Conservation (phyloP, 352 stramenopile genomes). For the Phytophthora sp. region DNA sequence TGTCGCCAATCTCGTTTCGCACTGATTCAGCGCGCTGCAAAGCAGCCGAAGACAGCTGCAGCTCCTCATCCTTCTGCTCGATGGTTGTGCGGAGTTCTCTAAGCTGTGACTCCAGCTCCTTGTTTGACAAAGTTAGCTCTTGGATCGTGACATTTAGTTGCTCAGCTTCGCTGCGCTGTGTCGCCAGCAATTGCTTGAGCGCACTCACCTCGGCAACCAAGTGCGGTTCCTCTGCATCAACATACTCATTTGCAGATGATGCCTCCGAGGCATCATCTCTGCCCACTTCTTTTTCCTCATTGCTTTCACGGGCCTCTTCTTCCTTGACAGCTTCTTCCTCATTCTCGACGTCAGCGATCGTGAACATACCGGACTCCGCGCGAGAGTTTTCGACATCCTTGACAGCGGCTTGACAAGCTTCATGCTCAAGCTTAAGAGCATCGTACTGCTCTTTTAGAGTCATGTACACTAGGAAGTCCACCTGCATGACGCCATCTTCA, state of each 20-base stretch:
- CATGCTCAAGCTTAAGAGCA: conserved; percentile 50
- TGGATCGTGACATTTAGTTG: conserved; percentile 26
- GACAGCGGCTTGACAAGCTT: conserved; percentile 20
- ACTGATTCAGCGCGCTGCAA: conserved; percentile 22
- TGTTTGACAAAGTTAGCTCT: conserved; percentile 27
- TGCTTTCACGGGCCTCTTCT: background rate
- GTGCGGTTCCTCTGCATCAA: conserved; percentile 62
- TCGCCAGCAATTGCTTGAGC: conserved; percentile 41
- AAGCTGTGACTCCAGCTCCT: conserved; percentile 27
- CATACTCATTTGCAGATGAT: conserved; percentile 62
- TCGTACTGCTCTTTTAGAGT: conserved; percentile 60
- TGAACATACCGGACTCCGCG: conserved; percentile 12
- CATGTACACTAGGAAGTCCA: conserved; percentile 63
- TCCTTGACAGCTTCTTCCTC: conserved; percentile 25
- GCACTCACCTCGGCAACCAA: conserved; percentile 57
- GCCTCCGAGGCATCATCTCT: conserved; percentile 49
- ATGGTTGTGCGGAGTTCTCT: conserved; percentile 21
- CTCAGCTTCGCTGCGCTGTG: conserved; percentile 24
- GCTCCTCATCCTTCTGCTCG: conserved; percentile 27
- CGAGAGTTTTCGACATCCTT: conserved; percentile 6
- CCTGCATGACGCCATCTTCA: conserved; percentile 48
- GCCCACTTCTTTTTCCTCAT: conserved; percentile 6
- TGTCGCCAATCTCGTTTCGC: conserved; percentile 24
- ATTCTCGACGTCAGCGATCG: conserved; percentile 30
- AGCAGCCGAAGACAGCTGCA: conserved; percentile 24